These are phyloP conservation scores for Ogataea salicorniae DNA, from an alignment of 805 yeast species.

Conservation along the genomic window DNA sequence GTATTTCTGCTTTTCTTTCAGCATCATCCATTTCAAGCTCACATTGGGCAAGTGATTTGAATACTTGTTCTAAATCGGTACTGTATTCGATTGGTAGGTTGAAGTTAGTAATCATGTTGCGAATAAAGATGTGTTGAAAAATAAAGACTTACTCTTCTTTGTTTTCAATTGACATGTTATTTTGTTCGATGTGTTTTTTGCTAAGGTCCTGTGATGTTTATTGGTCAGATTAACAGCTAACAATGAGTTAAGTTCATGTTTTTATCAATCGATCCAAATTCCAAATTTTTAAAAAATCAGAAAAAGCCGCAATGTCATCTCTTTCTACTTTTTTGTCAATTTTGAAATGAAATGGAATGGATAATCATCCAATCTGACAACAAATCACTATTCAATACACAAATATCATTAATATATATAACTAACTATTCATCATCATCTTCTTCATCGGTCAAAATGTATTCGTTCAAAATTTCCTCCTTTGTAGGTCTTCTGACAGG, in stretches of 20 bases:
- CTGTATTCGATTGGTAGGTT: background rate
- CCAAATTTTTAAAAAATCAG: too few relatives aligned
- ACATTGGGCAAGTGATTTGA: constrained; percentile 47
- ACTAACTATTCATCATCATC: background rate
- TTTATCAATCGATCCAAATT: too few relatives aligned
- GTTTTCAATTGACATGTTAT: background rate
- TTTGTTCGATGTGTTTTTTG: too few relatives aligned
- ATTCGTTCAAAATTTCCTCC: constrained; percentile 27
- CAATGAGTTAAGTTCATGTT: too few relatives aligned
- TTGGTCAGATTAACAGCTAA: too few relatives aligned
- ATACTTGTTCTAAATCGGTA: constrained; percentile 32
- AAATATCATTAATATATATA: too few relatives aligned
- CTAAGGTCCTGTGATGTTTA: background rate
- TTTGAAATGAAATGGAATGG: too few relatives aligned
- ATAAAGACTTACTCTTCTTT: constrained; percentile 1
- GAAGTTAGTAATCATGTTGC: background rate
- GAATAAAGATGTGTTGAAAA: background rate
- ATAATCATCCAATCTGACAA: too few relatives aligned
- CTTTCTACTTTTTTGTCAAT: too few relatives aligned
- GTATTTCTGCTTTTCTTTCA: constrained; percentile 56
- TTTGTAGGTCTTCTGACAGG: constrained; percentile 23
- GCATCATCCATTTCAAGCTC: constrained; percentile 56
- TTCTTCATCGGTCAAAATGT: constrained; percentile 15
- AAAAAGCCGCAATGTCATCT: too few relatives aligned
- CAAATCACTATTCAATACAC: too few relatives aligned